Base-by-base conservation (phyloP, 768 basidiomycete genomes). In the Paxillus involutus region DNA sequence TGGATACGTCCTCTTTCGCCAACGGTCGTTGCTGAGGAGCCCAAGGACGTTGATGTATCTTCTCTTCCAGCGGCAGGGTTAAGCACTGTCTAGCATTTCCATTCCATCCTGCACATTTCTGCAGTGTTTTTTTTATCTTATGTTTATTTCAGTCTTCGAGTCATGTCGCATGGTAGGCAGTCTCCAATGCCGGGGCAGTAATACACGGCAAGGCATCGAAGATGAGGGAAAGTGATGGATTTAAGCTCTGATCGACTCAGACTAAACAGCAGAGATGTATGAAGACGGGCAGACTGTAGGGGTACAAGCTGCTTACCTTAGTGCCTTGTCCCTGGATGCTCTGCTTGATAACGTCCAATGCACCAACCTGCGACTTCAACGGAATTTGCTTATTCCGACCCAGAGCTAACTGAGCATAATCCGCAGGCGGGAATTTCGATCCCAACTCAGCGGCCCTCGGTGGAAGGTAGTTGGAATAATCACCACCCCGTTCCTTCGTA, bases 381-480 rank as follows among this genome's bases (percentile, higher is more conserved):
- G 72, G 59, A 40, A 80, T 69, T 36, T 80, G 75, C 42, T 70
- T 73, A 56, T 73, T 74, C 49, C 71, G 72, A 4, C 75, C 73
- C 54, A 85, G 65, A 44, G 70, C 65, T 21, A 80, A 67, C 12
- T 67, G 67, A 19, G 81, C 79, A 19, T 76, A 71, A 32, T 73
- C 72, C 29, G 77, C 50, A 6, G 80, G 74, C 39, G 75, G 75
- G n/a, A 78, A 64, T 46, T 69, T 55, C 36, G 59, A 66, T 36
- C 67, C 51, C 43, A 63, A 76, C 51, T 68, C 61, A 42, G 61
- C 58, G 8, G 66, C 58, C 24, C 58, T 44, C 11, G 54, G 52
- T 9, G 74, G 70, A 43, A 77, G 63, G 57, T 78, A 80, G 36
- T 74, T 74, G 14, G 75, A 68, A 59, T 86, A 87, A 58, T 82